Conservation (phyloP, 2,329 filamentous ascomycete genomes). For the Berkeleyomyces basicola region DNA sequence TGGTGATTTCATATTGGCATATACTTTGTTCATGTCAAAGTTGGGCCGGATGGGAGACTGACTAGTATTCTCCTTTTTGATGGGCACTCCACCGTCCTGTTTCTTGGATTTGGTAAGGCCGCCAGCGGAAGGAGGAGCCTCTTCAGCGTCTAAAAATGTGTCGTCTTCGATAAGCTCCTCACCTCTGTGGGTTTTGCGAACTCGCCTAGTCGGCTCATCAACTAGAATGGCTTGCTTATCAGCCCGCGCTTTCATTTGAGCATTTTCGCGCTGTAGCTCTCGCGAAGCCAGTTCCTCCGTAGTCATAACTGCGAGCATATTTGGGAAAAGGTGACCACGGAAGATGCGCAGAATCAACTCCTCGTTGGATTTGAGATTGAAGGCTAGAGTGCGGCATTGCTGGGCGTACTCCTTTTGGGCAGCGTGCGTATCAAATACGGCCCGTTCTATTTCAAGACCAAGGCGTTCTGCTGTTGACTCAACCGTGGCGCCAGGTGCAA, state of each 20-base stretch:
- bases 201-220: conserved; percentile 56
- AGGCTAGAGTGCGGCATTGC: conserved; percentile 59
- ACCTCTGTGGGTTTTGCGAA: conserved; percentile 85
- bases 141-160: conserved; percentile 22
- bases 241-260: conserved; percentile 58
- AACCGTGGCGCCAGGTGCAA: conserved; percentile 46
- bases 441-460: conserved; percentile 66
- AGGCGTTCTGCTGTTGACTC: conserved; percentile 51
- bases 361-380: conserved; percentile 80
- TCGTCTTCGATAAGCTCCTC: conserved; percentile 80
- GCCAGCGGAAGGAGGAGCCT: conserved; percentile 16
- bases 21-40: conserved; percentile 78
- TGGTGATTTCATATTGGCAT: conserved; percentile 49
- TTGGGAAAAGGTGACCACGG: conserved; percentile 51
- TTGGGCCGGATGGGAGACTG: conserved; percentile 38
- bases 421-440: conserved; percentile 40
- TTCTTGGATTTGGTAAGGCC: conserved; percentile 10
- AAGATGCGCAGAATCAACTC: conserved; percentile 62
- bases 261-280: conserved; percentile 64
- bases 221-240: conserved; percentile 78
- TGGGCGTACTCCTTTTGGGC: conserved; percentile 35
- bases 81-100: conserved; percentile 1
- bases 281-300: conserved; percentile 83
- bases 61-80: conserved; percentile 21
- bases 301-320: conserved; percentile 73